Evolutionary conservation across 495 filamentous ascomycete genomes (phyloP), one percentile per base, ranked within the genome.

Genomic region (Penicillium bialowiezense): DNA sequence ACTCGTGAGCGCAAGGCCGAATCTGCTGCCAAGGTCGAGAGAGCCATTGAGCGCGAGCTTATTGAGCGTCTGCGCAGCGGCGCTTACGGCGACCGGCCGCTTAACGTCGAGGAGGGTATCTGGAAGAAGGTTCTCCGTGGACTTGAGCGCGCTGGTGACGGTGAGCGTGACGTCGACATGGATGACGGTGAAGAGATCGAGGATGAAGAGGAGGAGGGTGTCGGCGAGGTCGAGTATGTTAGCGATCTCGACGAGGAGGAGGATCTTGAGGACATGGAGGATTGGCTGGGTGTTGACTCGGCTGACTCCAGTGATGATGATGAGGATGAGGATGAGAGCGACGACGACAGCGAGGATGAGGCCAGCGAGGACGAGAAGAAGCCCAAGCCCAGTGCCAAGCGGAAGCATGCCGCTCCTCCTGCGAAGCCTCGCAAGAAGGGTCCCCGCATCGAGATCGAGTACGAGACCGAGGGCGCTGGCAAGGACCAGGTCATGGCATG

Each of bases 71-170:
- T 98, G 68, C 75, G 90, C 50, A 91, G 88, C 65, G 93, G 93
- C 32, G 92, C 92, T 1, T 98, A 97, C 74, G 95, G 93, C 34
- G 91, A 97, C 62, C 80, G 87, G 63, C 93, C 95, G 33, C 69
- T 98, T 50, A 98, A 98, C 72, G 90, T 93, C 13, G 91, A 93
- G 63, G 89, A 95, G 67, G 76, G 75, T 12, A 90, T 98, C 52
- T 98, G 93, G 93, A 96, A 96, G 85, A 93, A 90, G 80, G 95
- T 98, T 20, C 78, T 98, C 38, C 84, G 85, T 36, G 91, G 91
- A 2, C 72, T 97, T 64, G 95, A 97, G 78, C 78, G 84, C 48
- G 81, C 83, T 55, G 91, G 91, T 19, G 89, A 93, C 63, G 93
- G 86, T 37, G 77, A 76, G 57, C 76, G 90, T 54, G 93, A 97